phyloP scores from a whole-genome alignment of 2,329 filamentous ascomycete species.

The Pseudocercospora eumusae region DNA sequence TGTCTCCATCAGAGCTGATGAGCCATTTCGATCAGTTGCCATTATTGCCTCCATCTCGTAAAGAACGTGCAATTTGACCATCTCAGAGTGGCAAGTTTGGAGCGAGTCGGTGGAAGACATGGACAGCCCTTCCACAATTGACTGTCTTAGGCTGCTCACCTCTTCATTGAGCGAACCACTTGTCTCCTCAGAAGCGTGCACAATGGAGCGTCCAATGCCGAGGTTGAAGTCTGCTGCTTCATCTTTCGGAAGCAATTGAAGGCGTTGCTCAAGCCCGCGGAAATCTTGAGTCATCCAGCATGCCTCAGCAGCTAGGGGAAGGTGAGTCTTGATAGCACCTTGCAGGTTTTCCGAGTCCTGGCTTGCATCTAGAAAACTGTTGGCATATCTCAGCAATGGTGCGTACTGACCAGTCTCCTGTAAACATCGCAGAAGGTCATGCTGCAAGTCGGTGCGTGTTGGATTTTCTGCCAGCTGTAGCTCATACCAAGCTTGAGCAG shows the following conservation, averaged over 20 bases:
- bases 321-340: slow-evolving; percentile 27
- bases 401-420: slow-evolving; percentile 90
- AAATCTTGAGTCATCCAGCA: slow-evolving; percentile 88
- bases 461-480: slow-evolving; percentile 80
- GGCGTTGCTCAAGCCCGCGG: slow-evolving; percentile 69
- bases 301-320: slow-evolving; percentile 86
- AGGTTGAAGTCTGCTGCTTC: slow-evolving; percentile 73
- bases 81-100: slow-evolving; percentile 77
- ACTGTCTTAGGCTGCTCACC: slow-evolving; percentile 67
- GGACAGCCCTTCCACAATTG: slow-evolving; percentile 73
- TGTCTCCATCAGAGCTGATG: slow-evolving; percentile 18
- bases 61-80: slow-evolving; percentile 83
- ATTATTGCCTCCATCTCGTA: slow-evolving; percentile 82
- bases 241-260: slow-evolving; percentile 24
- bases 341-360: slow-evolving; percentile 6
- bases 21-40: slow-evolving; percentile 34
- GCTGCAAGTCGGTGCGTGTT: slow-evolving; percentile 72
- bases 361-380: slow-evolving; percentile 60
- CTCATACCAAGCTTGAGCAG: slow-evolving; percentile 97
- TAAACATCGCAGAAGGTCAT: slow-evolving; percentile 81
- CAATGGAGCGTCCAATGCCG: slow-evolving; percentile 68
- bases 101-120: slow-evolving; percentile 76
- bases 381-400: slow-evolving; percentile 75
- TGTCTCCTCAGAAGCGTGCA: slow-evolving; percentile 57
- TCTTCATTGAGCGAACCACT: slow-evolving; percentile 56